Evolutionary conservation across 2,329 filamentous ascomycete species (phyloP).

Genomic region (Phoma sp.): DNA sequence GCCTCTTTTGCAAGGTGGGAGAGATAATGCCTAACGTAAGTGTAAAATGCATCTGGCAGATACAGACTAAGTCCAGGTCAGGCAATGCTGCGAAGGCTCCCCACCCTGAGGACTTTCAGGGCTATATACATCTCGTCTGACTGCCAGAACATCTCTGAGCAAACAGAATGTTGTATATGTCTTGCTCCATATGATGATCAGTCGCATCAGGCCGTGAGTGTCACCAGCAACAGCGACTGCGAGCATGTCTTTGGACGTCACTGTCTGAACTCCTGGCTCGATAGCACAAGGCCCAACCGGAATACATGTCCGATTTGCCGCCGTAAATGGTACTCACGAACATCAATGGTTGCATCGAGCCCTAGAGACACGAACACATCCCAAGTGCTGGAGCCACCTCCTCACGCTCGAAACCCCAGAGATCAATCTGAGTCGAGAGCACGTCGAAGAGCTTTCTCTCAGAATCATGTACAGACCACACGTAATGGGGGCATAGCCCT

Average conservation of each 20-base stretch:
- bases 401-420: not conserved
- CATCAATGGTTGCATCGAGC: not conserved
- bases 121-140: not conserved
- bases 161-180: conserved; percentile 8
- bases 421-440: not conserved
- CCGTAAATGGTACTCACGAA: conserved; percentile 13
- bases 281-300: conserved; percentile 5
- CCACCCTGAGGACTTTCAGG: conserved; percentile 1
- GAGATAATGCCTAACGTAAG: too few relatives aligned
- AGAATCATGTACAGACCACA: not conserved
- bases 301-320: conserved; percentile 20
- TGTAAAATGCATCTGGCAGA: too few relatives aligned
- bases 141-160: not conserved
- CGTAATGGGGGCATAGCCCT: not conserved
- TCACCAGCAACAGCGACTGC: conserved; percentile 11
- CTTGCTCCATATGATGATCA: not conserved
- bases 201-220: conserved; percentile 1
- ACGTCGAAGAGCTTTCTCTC: not conserved
- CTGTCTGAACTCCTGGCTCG: conserved; percentile 13
- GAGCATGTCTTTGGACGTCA: conserved; percentile 17
- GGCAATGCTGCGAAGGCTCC: not conserved
- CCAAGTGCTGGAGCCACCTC: not conserved
- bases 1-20: too few relatives aligned
- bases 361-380: conserved; percentile 8
- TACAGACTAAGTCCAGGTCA: not conserved